A percentile compares a stretch with the other conserved stretches of the same genome.
Evolutionary conservation across 2,329 filamentous ascomycete species (phyloP).

Genomic region (Neurospora crassa): DNA sequence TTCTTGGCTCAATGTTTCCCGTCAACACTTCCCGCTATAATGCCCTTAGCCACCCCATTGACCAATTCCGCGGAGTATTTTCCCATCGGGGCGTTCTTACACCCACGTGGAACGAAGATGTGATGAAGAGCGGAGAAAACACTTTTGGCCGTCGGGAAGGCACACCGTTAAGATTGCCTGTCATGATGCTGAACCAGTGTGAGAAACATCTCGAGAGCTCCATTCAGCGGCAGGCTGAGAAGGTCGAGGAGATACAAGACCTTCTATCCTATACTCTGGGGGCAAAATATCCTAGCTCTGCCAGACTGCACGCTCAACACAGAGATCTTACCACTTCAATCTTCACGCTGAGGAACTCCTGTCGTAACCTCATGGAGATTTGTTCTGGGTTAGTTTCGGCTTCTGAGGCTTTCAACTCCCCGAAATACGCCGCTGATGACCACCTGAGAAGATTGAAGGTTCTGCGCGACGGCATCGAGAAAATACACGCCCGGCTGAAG

Average conservation of each 20-base stretch:
- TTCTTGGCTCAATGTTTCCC: not conserved
- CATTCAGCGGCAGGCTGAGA: not conserved
- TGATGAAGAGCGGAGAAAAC: not conserved
- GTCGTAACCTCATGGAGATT: not conserved
- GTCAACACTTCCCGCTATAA: too few species aligned
- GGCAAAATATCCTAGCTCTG: not conserved
- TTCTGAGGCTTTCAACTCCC: not conserved
- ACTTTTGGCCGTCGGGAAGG: not conserved
- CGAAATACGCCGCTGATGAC: not conserved
- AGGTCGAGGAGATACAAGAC: not conserved
- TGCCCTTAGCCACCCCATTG: too few species aligned
- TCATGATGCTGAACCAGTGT: not conserved
- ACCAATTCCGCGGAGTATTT: not conserved
- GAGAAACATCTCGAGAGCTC: not conserved
- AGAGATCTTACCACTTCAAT: not conserved
- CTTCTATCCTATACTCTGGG: not conserved
- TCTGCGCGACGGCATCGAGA: not conserved
- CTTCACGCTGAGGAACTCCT: not conserved
- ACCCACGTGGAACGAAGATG: not conserved
- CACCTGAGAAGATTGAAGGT: not conserved
- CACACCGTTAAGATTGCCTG: accelerated
- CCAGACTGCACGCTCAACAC: not conserved
- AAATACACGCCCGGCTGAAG: not conserved
- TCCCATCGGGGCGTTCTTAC: not conserved
- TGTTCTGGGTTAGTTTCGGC: not conserved